These are phyloP conservation scores for Phytophthora kernoviae DNA, from an alignment of 352 stramenopile genomes.

Conservation along the genomic window DNA sequence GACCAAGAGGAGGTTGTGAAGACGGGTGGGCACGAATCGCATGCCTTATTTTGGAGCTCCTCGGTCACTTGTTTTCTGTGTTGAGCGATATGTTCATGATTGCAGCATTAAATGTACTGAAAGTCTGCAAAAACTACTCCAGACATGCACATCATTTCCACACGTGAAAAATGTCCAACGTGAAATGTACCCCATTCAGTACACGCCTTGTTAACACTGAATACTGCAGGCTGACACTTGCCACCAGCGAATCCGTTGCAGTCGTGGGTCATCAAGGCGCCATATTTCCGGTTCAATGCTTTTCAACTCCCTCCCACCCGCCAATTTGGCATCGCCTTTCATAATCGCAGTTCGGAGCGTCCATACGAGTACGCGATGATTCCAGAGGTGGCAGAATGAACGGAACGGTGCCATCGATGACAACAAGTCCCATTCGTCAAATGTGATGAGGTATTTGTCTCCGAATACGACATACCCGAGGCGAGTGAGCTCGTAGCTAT, in stretches of 20 bases:
- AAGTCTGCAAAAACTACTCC: too few relatives aligned
- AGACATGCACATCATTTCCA: too few relatives aligned
- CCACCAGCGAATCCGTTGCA: slow-evolving; percentile 17
- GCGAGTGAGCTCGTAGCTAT: slow-evolving; percentile 29
- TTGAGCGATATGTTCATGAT: too few relatives aligned
- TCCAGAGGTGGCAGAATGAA: slow-evolving; percentile 14
- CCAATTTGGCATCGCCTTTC: background rate
- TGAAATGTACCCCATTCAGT: too few relatives aligned
- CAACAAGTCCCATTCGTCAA: slow-evolving; percentile 19
- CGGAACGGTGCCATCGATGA: slow-evolving; percentile 5
- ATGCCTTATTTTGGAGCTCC: too few relatives aligned
- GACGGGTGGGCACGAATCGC: too few relatives aligned
- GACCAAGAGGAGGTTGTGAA: too few relatives aligned
- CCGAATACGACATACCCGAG: slow-evolving; percentile 27
- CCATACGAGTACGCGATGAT: slow-evolving; percentile 20
- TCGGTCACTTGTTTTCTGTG: too few relatives aligned
- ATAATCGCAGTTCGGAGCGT: background rate
- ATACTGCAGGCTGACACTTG: slow-evolving; percentile 4
- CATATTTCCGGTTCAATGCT: slow-evolving; percentile 12
- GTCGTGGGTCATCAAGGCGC: slow-evolving; percentile 12
- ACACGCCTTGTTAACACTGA: background rate
- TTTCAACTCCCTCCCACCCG: background rate
- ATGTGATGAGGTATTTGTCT: slow-evolving; percentile 15
- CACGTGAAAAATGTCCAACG: too few relatives aligned
- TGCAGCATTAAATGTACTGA: too few relatives aligned